phyloP scores from a whole-genome alignment of 345 rosid species.

The Eucalyptus dawsonii region DNA sequence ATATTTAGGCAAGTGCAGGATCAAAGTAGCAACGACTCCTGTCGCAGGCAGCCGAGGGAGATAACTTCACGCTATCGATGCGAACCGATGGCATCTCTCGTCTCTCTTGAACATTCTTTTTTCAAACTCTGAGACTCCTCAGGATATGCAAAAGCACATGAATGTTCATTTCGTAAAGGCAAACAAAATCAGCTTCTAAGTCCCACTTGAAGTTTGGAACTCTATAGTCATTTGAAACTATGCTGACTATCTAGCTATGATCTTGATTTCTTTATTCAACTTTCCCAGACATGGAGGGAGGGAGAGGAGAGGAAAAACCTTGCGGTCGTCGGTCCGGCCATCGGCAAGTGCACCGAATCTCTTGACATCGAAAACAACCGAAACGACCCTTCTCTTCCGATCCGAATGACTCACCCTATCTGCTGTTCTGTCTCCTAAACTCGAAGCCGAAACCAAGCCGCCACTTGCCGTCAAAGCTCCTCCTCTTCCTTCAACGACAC shows the following conservation, averaged over 20 bases:
- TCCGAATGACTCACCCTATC: background rate
- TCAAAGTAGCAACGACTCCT: background rate
- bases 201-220: background rate
- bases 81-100: background rate
- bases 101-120: background rate
- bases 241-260: background rate
- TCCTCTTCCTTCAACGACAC: background rate
- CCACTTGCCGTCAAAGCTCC: background rate
- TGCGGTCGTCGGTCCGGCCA: conserved; percentile 10
- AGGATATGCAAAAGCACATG: background rate
- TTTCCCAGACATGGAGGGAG: background rate
- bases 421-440: background rate
- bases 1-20: background rate
- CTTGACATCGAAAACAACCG: background rate
- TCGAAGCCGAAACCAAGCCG: background rate
- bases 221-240: background rate
- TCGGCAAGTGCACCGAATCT: conserved; percentile 15
- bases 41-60: background rate
- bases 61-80: background rate
- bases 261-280: background rate
- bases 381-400: background rate
- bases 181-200: background rate
- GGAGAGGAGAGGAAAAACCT: background rate
- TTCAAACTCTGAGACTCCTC: background rate
- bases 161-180: background rate